These are phyloP conservation scores for Phytopythium kandeliae DNA, from an alignment of 352 stramenopile genomes.

Conservation along the genomic window DNA sequence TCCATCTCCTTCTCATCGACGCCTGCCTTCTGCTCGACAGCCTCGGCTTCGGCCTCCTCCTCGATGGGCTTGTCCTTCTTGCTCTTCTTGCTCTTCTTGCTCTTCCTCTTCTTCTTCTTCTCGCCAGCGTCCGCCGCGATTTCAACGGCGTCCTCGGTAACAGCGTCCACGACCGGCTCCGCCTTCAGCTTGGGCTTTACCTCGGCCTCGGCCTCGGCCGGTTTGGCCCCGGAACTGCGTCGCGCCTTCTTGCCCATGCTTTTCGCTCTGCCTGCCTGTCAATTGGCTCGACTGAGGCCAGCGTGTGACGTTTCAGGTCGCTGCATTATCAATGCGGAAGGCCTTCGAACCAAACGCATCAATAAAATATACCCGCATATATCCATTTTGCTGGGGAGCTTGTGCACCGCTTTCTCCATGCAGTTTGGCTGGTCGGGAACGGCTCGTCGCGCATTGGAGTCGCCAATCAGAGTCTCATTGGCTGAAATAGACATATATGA, in stretches of 20 bases:
- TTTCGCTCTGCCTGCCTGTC: slow-evolving; percentile 13
- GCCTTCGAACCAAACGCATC: too few relatives aligned
- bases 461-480: slow-evolving; percentile 9
- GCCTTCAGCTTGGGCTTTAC: slow-evolving; percentile 10
- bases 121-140: slow-evolving; percentile 17
- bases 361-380: not conserved
- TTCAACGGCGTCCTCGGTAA: slow-evolving; percentile 1
- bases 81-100: slow-evolving; percentile 29
- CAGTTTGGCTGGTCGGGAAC: slow-evolving; percentile 38
- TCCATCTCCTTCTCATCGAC: too few relatives aligned
- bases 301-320: slow-evolving; percentile 31
- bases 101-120: slow-evolving; percentile 24
- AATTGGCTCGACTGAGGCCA: not conserved
- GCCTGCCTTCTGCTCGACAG: slow-evolving; percentile 10
- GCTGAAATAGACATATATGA: slow-evolving; percentile 7
- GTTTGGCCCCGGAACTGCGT: slow-evolving; percentile 16
- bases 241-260: slow-evolving; percentile 30
- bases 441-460: not conserved
- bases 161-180: slow-evolving; percentile 8
- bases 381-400: slow-evolving; percentile 9
- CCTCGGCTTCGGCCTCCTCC: slow-evolving; percentile 12
- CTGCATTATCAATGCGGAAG: not conserved
- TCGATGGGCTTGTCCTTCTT: slow-evolving; percentile 9
- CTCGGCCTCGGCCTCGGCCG: slow-evolving; percentile 4
- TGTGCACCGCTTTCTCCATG: slow-evolving; percentile 1